Conservation (phyloP, 768 basidiomycete species). For the Agrocybe praecox region DNA sequence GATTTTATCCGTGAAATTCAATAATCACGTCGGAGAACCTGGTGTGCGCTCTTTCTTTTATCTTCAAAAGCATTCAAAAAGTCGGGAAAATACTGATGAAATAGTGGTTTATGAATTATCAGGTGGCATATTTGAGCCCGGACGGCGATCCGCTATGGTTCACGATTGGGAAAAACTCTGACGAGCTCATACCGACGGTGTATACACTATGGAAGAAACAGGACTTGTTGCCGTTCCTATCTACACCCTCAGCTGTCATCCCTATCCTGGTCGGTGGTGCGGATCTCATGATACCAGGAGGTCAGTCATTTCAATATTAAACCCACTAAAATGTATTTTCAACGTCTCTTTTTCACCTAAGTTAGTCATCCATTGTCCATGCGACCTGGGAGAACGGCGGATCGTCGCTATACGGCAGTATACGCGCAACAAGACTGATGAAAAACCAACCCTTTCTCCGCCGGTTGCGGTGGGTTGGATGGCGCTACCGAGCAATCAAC, state of each 20-base stretch:
- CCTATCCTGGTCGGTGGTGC: conserved; percentile 77
- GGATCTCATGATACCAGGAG: conserved; percentile 88
- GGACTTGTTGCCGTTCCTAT: conserved; percentile 67
- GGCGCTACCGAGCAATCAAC: conserved; percentile 54
- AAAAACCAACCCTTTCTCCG: conserved; percentile 40
- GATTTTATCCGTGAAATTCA: conserved; percentile 67
- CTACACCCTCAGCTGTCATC: conserved; percentile 72
- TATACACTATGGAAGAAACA: conserved; percentile 82
- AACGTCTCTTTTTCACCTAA: conserved; percentile 27
- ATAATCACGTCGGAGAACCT: conserved; percentile 61
- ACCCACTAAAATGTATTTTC: neutral
- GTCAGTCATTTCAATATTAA: conserved; percentile 46
- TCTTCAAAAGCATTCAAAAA: too few relatives aligned
- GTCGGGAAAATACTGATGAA: too few relatives aligned
- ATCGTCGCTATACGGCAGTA: conserved; percentile 68
- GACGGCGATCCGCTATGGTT: conserved; percentile 83
- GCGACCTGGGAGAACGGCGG: conserved; percentile 42
- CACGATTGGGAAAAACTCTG: conserved; percentile 64
- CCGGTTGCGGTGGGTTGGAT: conserved; percentile 80
- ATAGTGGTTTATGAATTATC: conserved; percentile 4
- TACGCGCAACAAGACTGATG: conserved; percentile 31
- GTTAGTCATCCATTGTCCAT: conserved; percentile 62
- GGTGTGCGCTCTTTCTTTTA: conserved; percentile 50
- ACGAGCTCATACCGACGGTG: conserved; percentile 76
- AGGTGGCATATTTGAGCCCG: conserved; percentile 67